These are phyloP conservation scores for Lentinula novae-zelandiae DNA, from an alignment of 1,284 basidiomycete species.

Conservation along the genomic window DNA sequence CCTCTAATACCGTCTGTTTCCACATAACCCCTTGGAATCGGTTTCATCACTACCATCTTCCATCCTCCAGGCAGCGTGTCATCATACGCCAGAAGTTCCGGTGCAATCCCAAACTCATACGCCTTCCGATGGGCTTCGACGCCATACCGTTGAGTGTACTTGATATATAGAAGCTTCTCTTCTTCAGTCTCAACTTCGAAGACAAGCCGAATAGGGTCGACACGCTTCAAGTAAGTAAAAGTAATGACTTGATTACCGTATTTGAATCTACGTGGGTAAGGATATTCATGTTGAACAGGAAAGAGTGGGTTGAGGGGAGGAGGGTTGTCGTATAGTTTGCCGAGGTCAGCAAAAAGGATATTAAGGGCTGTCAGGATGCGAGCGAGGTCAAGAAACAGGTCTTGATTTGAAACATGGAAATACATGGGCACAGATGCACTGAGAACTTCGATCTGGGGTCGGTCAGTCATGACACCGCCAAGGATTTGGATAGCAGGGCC, in stretches of 20 bases:
- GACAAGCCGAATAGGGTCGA: slow-evolving; percentile 10
- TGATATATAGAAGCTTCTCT: slow-evolving; percentile 3
- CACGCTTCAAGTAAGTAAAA: slow-evolving; percentile 5
- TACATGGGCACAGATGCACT: neutral
- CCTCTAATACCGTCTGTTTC: neutral
- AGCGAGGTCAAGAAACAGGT: neutral
- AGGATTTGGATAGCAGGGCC: neutral
- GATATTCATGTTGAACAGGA: neutral
- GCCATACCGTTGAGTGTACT: slow-evolving; percentile 14
- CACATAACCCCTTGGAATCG: slow-evolving; percentile 10
- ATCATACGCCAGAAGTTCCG: slow-evolving; percentile 11
- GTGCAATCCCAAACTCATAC: slow-evolving; percentile 10
- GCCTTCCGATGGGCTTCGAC: slow-evolving; percentile 12
- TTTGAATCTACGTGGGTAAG: neutral
- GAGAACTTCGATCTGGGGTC: neutral
- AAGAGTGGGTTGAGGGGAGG: neutral
- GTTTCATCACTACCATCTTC: slow-evolving; percentile 17
- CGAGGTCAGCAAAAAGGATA: slow-evolving; percentile 13
- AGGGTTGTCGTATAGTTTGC: slow-evolving; percentile 6
- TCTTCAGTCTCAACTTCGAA: neutral
- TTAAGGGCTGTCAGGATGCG: slow-evolving; percentile 7
- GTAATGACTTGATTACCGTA: neutral
- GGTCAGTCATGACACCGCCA: neutral
- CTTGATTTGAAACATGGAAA: neutral
- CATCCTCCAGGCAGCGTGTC: slow-evolving; percentile 10